Evolutionary conservation across 768 basidiomycete species (phyloP), one percentile per base, ranked within the genome.

Genomic region (Cyathus striatus): DNA sequence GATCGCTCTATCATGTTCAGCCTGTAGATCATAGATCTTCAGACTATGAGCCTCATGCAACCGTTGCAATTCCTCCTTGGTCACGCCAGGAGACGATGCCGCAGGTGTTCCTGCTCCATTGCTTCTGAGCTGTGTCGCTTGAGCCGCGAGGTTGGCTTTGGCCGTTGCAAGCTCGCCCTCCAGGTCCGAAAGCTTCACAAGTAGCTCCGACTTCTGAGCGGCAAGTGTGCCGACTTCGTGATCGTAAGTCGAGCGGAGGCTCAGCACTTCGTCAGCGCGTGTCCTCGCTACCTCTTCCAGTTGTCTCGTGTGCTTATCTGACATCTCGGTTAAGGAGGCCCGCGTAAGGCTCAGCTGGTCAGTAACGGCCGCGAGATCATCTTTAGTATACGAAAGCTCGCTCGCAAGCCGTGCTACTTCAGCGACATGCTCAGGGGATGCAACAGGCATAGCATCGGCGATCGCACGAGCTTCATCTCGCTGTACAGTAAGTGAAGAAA

Each of bases 21-120:
- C 80, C 57, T 84, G 71, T 42, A 90, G 49, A 61, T 91, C 88
- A 40, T 81, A 67, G 50, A 93, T 58, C 67, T 85, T 91, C 48
- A 84, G 69, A 57, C 86, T 87, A 60, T 93, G 90, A 4, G 90
- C 90, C 59, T 89, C 85, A 49, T 92, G 86, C 55, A 88, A 63
- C 54, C 72, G 76, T 57, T 81, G 79, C 30, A 93, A 63, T 43
- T 92, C 89, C 49, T 89, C 88, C 51, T 80, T 83, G 25, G 86
- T 77, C 6, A 89, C 78, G 13, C 69, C 74, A 6, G 70, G 64
- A 1, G 71, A 65, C 37, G 69, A 61, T 24, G 70, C 58, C 32
- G 66, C 59, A 16, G 59, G 53, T 1, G 58, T 47, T 6, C 63
- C 69, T 40, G 63, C 63, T 12, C 79, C 81, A 47, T 83, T 86